phyloP scores from a whole-genome alignment of 148 eudicot genomes.

The Chenopodium quinoa region DNA sequence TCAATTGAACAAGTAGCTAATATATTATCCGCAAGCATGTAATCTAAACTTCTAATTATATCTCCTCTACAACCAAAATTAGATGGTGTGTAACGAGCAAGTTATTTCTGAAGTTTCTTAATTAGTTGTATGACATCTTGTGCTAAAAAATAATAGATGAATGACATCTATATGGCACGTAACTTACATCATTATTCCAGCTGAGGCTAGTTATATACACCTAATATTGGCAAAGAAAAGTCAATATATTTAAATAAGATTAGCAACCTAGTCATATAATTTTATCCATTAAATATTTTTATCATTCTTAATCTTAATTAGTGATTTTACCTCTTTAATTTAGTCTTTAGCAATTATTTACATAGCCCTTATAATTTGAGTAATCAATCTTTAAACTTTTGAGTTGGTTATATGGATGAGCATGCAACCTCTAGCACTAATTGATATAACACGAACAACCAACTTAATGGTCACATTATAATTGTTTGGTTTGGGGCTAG shows the following conservation, averaged over 20 bases:
- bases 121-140: conserved; percentile 4
- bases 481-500: neutral
- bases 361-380: neutral
- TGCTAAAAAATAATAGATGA: neutral
- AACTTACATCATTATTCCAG: neutral
- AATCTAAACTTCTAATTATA: too few relatives aligned
- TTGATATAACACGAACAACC: neutral
- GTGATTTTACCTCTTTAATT: neutral
- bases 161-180: neutral
- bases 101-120: neutral
- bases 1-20: neutral
- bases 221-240: neutral
- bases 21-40: neutral
- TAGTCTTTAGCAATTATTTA: neutral
- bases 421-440: neutral
- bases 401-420: neutral
- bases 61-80: neutral
- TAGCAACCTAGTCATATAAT: neutral
- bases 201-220: neutral
- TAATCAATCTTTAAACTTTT: neutral
- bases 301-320: neutral
- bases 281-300: neutral
- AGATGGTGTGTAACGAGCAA: neutral
- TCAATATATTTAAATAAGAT: neutral
- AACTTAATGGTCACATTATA: too few relatives aligned